Evolutionary conservation across 495 filamentous ascomycete genomes (phyloP), one percentile per base, ranked within the genome.

Genomic region (Trichoderma orchidacearum): DNA sequence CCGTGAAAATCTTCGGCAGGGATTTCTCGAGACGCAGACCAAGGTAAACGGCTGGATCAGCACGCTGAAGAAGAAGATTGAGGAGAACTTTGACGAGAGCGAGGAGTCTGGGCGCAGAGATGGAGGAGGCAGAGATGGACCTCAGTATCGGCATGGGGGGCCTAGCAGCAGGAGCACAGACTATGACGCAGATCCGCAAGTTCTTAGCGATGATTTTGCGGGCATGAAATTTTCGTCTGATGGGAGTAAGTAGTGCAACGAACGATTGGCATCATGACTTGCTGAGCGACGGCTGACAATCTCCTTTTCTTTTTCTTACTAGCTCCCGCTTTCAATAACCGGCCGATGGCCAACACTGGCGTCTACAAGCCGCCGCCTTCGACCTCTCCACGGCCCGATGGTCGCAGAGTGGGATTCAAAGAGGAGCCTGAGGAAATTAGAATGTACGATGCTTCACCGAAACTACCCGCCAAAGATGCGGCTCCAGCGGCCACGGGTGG

Each of bases 41-140:
- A 95, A 85, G 65, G 87, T 98, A 64, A 97, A 94, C 72, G 77
- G 81, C 50, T 97, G 92, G 92, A 85, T 98, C 51, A 85, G 80
- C 48, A 89, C 84, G 61, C 70, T 98, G 56, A 93, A 86, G 70
- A 96, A 96, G 79, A 83, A 79, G 67, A 80, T 97, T 17, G 91
- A 97, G 65, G 90, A 91, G 56, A 85, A 90, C 41, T 87, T 90
- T 27, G 76, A 81, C 45, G 73, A 75, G 35, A 34, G 30, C 17
- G 53, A 55, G 5, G 53, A 55, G 25, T 6, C 18, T 27, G 21
- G 12, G 18, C 41, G 21, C 41, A 48, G 41, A 23, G 41, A 23
- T 56, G 5, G 71, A 78, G 21, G 12, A 9, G 21, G 21, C 41
- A 48, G 41, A 23, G 41, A 48, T 27, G 41, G 41, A 27, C 41